These are phyloP conservation scores for Mychonastes homosphaera DNA, from an alignment of 139 green algal genomes.

Conservation along the genomic window DNA sequence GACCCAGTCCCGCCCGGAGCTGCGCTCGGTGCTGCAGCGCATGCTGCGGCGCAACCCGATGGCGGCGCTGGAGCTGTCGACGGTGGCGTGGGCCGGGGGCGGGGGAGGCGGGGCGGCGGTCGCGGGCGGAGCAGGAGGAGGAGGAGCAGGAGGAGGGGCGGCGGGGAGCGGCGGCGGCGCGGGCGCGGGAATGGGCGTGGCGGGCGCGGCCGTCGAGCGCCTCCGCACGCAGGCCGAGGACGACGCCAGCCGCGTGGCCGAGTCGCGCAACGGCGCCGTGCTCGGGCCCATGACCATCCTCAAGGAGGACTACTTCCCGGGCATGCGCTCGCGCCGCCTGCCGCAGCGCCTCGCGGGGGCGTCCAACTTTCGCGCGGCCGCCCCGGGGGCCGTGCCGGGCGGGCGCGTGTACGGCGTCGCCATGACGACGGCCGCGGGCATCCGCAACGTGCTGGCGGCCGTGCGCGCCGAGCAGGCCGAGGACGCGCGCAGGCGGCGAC, in stretches of 20 bases:
- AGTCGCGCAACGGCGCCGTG: constrained; percentile 46
- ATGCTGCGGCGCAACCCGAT: constrained; percentile 78
- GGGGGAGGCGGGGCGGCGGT: not conserved
- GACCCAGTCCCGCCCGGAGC: constrained; percentile 57
- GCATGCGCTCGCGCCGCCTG: constrained; percentile 23
- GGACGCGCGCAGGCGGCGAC: not conserved
- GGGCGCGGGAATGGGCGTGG: not conserved
- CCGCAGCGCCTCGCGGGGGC: constrained; percentile 9
- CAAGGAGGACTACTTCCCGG: constrained; percentile 85
- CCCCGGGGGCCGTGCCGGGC: constrained; percentile 15
- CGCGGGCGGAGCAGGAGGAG: not conserved
- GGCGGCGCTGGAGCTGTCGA: constrained; percentile 65
- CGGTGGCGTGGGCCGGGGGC: no score
- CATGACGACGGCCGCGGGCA: constrained; percentile 79
- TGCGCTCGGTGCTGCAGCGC: constrained; percentile 42
- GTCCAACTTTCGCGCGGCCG: constrained; percentile 23
- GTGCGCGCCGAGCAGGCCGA: constrained; percentile 24
- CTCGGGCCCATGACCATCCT: constrained; percentile 74
- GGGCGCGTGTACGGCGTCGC: constrained; percentile 74
- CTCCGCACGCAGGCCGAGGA: constrained; percentile 8
- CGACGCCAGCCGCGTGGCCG: constrained; percentile 26
- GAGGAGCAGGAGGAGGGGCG: constrained; percentile 5
- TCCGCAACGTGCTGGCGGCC: constrained; percentile 50
- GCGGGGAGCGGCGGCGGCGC: not conserved
- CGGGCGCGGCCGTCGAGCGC: not conserved